Percentiles rank a stretch among this genome's conserved stretches.
These are phyloP conservation scores for Madurella mycetomatis DNA, from an alignment of 2,329 filamentous ascomycete species.

Conservation along the genomic window DNA sequence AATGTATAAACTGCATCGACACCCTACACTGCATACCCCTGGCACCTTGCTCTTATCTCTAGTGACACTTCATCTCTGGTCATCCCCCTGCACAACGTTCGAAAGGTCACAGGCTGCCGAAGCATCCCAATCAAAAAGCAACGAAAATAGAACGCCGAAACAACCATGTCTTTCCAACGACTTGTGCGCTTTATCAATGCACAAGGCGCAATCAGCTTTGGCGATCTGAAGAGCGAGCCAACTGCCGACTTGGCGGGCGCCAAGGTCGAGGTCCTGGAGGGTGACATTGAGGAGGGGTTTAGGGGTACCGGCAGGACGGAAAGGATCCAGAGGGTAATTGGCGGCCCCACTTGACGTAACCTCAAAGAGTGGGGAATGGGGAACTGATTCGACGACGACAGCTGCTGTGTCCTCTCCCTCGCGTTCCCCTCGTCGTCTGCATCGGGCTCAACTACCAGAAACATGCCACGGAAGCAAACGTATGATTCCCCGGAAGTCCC, in stretches of 20 bases:
- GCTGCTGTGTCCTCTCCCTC: conserved; percentile 7
- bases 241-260: not conserved
- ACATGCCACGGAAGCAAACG: conserved; percentile 11
- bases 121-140: not conserved
- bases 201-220: conserved; percentile 3
- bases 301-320: conserved; percentile 2
- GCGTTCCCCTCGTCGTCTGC: conserved; percentile 4
- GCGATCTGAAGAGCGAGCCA: conserved; percentile 8
- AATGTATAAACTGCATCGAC: no score
- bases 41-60: no score
- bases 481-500: not conserved
- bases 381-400: not conserved
- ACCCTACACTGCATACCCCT: no score
- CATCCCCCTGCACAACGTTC: no score
- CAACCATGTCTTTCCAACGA: conserved; percentile 6
- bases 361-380: not conserved
- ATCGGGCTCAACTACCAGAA: conserved; percentile 12
- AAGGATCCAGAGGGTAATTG: conserved; percentile 6
- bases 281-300: conserved; percentile 5
- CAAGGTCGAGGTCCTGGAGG: conserved; percentile 12
- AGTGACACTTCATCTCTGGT: no score
- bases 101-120: not conserved
- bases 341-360: no score
- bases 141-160: not conserved
- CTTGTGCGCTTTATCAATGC: conserved; percentile 9